Conservation (phyloP, 139 green algal genomes). For the Trebouxia sp. region DNA sequence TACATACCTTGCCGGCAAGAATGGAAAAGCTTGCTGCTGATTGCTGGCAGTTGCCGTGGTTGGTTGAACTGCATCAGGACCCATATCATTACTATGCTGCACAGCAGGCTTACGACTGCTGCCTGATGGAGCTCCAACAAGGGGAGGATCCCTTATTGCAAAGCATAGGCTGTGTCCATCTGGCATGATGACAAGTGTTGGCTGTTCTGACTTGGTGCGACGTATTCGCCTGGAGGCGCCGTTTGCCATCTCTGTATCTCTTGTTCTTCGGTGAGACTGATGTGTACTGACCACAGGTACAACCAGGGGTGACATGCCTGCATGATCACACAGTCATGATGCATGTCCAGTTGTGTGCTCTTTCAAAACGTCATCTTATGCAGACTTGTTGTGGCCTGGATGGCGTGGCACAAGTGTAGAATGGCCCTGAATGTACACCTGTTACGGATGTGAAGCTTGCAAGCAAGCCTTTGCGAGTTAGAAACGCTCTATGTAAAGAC, state of each 20-base stretch:
- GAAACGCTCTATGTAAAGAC: no score
- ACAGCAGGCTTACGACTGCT: background rate
- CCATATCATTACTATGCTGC: background rate
- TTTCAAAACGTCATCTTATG: no score
- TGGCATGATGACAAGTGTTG: slow-evolving; percentile 7
- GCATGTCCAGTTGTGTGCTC: no score
- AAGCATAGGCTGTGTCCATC: slow-evolving; percentile 15
- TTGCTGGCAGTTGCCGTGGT: background rate
- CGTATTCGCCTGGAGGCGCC: background rate
- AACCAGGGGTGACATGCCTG: background rate
- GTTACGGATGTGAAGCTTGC: no score
- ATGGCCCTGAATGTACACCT: no score
- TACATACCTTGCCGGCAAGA: no score
- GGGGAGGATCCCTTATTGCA: background rate
- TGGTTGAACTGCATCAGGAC: no score
- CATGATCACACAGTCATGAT: background rate
- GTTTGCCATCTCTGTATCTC: background rate
- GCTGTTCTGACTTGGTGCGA: background rate
- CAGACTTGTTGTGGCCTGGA: no score
- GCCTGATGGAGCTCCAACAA: background rate
- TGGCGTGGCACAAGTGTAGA: no score
- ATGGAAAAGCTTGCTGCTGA: no score
- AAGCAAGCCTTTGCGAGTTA: no score
- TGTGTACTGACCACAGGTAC: background rate
- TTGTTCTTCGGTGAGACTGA: background rate